Evolutionary conservation across 2,329 filamentous ascomycete species (phyloP), one percentile per base, ranked within the genome.

Genomic region (Venturia asperata): DNA sequence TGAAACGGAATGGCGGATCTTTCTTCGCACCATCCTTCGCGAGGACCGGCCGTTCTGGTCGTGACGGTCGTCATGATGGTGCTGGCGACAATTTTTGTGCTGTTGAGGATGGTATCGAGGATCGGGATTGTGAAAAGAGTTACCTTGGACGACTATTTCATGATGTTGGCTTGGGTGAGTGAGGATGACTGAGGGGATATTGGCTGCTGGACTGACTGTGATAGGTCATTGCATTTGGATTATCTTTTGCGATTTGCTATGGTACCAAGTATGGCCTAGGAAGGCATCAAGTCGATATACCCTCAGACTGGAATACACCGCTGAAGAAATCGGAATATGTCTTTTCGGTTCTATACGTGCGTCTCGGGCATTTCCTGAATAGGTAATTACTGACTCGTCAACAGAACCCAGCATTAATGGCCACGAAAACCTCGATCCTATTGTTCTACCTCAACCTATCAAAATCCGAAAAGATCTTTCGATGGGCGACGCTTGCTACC

Each of bases 381-480:
- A 61, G 62, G 67, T 41, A 58, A 58, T 9, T 37, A 58, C 52
- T 58, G 27, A 58, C 30, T 37, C 15, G 52, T 58, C 13, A 37
- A n/a, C 71, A 92, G 87, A 95, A 96, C 72, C 92, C 92, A 15
- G 88, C 90, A 3, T 81, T 96, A 65, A 95, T 96, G 90, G 87
- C 89, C 2, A 91, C 91, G 62, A 97, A 97, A 77, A 92, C 90
- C 0, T 95, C 91, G n/a, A 90, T 97, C 70, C 81, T 97, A 66
- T 82, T 94, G 64, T 97, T 97, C 76, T 97, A 95, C 77, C 81
- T 97, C 62, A 87, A 88, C 49, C 81, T 97, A 61, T 90, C 91
- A 34, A 88, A 87, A 70, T 89, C 91, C 66, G 86, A 95, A 69
- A 85, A 85, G 68, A 80, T 92, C 62, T 87, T 96, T 69, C 86